Conservation (phyloP, 164 flowering plant genomes). For the Paratinospora sagittata region DNA sequence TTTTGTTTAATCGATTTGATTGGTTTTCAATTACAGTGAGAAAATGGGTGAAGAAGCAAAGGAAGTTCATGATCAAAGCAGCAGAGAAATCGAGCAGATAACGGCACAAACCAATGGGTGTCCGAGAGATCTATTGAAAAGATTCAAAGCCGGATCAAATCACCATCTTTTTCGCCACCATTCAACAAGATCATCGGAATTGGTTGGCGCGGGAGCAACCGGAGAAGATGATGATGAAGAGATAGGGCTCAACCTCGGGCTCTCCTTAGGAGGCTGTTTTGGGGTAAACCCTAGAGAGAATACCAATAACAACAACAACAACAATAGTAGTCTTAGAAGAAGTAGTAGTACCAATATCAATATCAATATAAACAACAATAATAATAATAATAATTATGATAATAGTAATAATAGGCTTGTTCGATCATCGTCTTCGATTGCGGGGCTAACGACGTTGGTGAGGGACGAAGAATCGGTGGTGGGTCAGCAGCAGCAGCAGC, state of each 20-base stretch:
- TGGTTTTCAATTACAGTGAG: no score
- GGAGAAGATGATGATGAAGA: constrained; percentile 32
- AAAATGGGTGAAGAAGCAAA: constrained; percentile 31
- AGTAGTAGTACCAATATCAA: no score
- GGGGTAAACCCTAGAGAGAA: constrained; percentile 58
- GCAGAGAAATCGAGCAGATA: constrained; percentile 31
- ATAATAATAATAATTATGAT: no score
- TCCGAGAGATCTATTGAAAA: constrained; percentile 74
- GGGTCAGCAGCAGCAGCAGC: constrained; percentile 12
- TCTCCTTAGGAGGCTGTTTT: constrained; percentile 82
- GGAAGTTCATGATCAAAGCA: constrained; percentile 10
- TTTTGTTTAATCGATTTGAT: not conserved
- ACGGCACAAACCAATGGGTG: constrained; percentile 29
- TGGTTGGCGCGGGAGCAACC: not conserved
- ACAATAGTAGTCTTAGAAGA: no score
- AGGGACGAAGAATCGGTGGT: constrained; percentile 30
- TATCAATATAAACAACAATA: no score
- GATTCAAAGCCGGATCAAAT: constrained; percentile 32
- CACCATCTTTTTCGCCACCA: not conserved
- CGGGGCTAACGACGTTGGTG: constrained; percentile 33
- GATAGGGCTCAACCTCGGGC: constrained; percentile 73
- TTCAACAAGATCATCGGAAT: not conserved
- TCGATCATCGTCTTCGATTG: constrained; percentile 59
- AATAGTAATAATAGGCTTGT: constrained; percentile 21
- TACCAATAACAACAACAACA: no score